These are phyloP conservation scores for Psilocybe azurescens DNA, from an alignment of 768 basidiomycete genomes.

Conservation along the genomic window DNA sequence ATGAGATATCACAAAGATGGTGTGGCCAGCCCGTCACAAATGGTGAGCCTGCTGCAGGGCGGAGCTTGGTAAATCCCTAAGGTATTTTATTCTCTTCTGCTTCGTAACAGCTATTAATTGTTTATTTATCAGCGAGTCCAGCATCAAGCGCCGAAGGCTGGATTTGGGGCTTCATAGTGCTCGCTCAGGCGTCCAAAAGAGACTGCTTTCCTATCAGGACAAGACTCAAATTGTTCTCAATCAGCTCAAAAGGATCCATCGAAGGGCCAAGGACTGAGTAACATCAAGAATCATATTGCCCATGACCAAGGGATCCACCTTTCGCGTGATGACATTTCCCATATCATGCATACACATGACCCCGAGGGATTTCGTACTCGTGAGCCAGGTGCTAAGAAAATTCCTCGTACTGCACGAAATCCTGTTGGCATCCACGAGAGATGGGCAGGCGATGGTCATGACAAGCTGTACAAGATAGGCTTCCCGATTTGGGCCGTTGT, in stretches of 20 bases:
- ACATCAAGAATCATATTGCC: conserved; percentile 24
- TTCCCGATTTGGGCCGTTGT: conserved; percentile 43
- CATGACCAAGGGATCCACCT: conserved; percentile 21
- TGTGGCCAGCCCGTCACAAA: no score
- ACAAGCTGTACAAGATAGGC: conserved; percentile 44
- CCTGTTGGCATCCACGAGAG: conserved; percentile 39
- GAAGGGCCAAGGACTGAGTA: conserved; percentile 20
- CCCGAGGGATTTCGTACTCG: conserved; percentile 31
- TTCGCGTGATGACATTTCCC: conserved; percentile 15
- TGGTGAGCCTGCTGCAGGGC: no score
- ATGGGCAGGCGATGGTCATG: conserved; percentile 44
- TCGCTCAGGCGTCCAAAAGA: no score
- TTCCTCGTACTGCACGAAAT: conserved; percentile 26
- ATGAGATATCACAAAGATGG: no score
- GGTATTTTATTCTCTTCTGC: no score
- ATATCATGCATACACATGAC: conserved; percentile 36
- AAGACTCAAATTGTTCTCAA: conserved; percentile 27
- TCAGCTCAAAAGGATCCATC: conserved; percentile 28
- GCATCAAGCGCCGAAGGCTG: no score
- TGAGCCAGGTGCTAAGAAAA: conserved; percentile 34
- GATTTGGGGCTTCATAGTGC: no score
- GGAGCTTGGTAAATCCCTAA: no score
- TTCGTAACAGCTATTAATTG: no score
- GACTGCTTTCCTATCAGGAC: no score
- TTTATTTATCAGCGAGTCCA: no score